Conservation (phyloP, 2,329 filamentous ascomycete species). For the Coniochaeta sp. region DNA sequence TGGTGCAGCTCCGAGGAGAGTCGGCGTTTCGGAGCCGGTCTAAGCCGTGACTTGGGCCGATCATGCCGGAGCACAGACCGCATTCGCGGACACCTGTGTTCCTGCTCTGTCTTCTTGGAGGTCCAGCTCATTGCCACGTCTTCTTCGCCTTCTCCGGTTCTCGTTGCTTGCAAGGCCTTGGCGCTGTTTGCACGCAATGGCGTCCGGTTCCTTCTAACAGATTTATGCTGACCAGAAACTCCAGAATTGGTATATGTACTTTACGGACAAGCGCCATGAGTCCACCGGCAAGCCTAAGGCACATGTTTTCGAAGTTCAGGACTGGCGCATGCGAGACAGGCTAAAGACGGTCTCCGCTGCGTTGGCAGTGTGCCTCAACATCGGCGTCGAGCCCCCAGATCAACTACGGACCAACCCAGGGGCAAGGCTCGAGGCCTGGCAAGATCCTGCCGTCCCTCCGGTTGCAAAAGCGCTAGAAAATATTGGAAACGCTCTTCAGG, state of each 20-base stretch:
- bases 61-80: too few relatives aligned
- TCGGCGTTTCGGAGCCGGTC: too few relatives aligned
- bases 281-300: conserved; percentile 82
- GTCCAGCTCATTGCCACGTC: neutral
- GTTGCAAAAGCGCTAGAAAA: conserved; percentile 83
- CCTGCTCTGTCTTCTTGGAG: too few relatives aligned
- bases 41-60: too few relatives aligned
- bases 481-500: conserved; percentile 92
- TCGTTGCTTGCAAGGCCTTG: neutral
- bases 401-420: conserved; percentile 93
- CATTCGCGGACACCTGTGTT: too few relatives aligned
- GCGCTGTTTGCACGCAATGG: neutral
- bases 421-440: conserved; percentile 93
- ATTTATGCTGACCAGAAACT: neutral
- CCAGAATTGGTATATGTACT: conserved; percentile 99
- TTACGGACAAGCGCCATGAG: conserved; percentile 95
- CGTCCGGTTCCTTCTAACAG: neutral
- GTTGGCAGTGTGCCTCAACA: conserved; percentile 90
- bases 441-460: conserved; percentile 77
- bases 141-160: neutral
- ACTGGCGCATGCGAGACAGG: conserved; percentile 96
- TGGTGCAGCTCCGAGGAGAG: too few relatives aligned
- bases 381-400: conserved; percentile 94
- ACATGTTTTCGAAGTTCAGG: conserved; percentile 61
- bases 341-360: conserved; percentile 96